These are phyloP conservation scores for Sporothrix schenckii DNA, from an alignment of 2,329 filamentous ascomycete genomes.

Conservation along the genomic window DNA sequence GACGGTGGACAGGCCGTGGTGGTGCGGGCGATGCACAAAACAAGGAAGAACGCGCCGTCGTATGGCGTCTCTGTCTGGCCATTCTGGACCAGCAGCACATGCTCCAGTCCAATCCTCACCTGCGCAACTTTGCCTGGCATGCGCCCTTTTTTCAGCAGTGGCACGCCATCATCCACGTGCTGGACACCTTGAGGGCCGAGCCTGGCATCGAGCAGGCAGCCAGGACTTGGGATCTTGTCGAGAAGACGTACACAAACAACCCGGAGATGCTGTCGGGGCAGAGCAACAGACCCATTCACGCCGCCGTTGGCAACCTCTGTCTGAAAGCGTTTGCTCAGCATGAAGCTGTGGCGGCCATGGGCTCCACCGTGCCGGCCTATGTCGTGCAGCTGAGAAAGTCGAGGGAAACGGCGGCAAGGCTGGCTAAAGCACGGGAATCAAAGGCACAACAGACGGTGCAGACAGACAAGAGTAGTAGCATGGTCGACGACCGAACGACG, in stretches of 20 bases:
- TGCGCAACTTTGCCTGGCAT: constrained; percentile 43
- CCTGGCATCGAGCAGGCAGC: constrained; percentile 40
- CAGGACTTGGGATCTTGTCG: constrained; percentile 44
- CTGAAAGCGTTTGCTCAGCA: constrained; percentile 39
- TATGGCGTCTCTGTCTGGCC: constrained; percentile 41
- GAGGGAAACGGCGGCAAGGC: not conserved
- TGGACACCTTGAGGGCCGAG: constrained; percentile 44
- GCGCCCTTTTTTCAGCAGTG: constrained; percentile 42
- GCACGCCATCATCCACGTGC: constrained; percentile 44
- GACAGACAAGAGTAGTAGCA: not conserved
- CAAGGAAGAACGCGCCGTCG: constrained; percentile 39
- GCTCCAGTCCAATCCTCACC: constrained; percentile 42
- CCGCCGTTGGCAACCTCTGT: constrained; percentile 43
- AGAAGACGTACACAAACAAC: constrained; percentile 43
- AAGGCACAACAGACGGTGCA: not conserved
- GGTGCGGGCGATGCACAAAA: not conserved
- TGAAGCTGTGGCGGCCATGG: not conserved
- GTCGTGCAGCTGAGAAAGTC: not conserved
- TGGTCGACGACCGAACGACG: not conserved
- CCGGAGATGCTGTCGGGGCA: constrained; percentile 37
- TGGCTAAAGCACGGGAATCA: not conserved
- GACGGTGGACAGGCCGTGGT: constrained; percentile 39
- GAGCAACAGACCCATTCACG: constrained; percentile 40
- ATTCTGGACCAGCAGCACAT: constrained; percentile 43
- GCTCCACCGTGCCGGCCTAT: not conserved